These are phyloP conservation scores for Hygrophila difformis DNA, from an alignment of 257 asterid species.

Conservation along the genomic window DNA sequence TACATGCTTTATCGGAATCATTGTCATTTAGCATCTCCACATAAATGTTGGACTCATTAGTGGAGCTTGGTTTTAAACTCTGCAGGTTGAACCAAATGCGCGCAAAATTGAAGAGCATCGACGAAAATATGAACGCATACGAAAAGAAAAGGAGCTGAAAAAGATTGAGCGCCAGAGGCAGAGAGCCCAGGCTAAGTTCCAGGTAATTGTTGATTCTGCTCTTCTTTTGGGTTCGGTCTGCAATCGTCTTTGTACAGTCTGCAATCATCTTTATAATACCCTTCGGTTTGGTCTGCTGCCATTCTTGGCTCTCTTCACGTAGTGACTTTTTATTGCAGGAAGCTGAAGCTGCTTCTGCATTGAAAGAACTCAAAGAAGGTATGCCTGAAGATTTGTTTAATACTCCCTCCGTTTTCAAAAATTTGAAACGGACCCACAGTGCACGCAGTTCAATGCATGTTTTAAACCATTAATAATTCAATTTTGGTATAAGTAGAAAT, in stretches of 20 bases:
- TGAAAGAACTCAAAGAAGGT: slow-evolving; percentile 69
- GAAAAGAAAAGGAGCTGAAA: slow-evolving; percentile 41
- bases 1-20: too few species aligned
- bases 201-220: slow-evolving; percentile 15
- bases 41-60: too few species aligned
- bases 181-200: slow-evolving; percentile 25
- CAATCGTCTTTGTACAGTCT: background rate
- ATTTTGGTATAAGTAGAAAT: too few species aligned
- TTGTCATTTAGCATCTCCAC: too few species aligned
- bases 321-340: slow-evolving; percentile 33
- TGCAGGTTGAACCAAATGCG: slow-evolving; percentile 75
- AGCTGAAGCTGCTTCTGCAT: slow-evolving; percentile 42
- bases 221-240: background rate
- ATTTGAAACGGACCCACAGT: too few species aligned
- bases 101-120: slow-evolving; percentile 60
- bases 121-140: slow-evolving; percentile 51
- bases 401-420: too few species aligned
- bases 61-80: background rate
- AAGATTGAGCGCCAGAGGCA: slow-evolving; percentile 37
- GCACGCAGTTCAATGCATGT: too few species aligned
- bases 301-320: slow-evolving; percentile 11
- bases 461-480: too few species aligned
- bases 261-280: background rate
- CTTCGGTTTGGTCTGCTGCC: background rate
- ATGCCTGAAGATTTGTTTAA: slow-evolving; percentile 12